phyloP scores from a whole-genome alignment of 257 asterid genomes.

The Solanum appendiculatum region DNA sequence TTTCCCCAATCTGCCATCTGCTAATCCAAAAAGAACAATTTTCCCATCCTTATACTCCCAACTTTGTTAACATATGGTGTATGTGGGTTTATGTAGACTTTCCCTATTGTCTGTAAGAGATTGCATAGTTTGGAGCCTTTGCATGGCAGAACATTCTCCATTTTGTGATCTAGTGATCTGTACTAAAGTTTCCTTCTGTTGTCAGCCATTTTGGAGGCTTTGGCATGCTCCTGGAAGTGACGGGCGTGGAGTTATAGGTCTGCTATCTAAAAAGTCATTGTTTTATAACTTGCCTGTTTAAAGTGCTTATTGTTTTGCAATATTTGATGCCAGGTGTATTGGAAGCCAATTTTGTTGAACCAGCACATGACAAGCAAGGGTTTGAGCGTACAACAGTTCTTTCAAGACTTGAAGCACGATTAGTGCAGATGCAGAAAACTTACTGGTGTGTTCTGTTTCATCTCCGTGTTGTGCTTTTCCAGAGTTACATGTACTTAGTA shows the following conservation, averaged over 20 bases:
- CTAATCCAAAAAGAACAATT: neutral
- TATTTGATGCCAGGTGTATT: constrained; percentile 50
- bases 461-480: neutral
- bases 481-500: neutral
- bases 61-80: neutral
- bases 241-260: constrained; percentile 99
- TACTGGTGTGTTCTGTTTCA: constrained; percentile 56
- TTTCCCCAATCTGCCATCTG: neutral
- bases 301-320: constrained; percentile 9
- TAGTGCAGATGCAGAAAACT: constrained; percentile 66
- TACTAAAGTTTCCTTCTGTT: constrained; percentile 4
- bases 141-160: neutral
- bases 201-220: constrained; percentile 94
- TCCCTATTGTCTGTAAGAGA: neutral
- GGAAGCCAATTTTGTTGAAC: constrained; percentile 98
- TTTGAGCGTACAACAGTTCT: constrained; percentile 92
- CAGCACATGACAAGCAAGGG: constrained; percentile 98
- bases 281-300: constrained; percentile 1
- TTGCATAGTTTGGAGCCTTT: neutral
- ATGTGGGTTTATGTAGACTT: neutral
- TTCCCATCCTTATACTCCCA: neutral
- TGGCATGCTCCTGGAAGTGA: constrained; percentile 98
- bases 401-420: constrained; percentile 66
- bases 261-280: neutral
- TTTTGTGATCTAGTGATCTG: neutral